Percentiles rank a stretch among this genome's conserved stretches.
phyloP scores from a whole-genome alignment of 768 basidiomycete genomes.

The Zangia roseola region DNA sequence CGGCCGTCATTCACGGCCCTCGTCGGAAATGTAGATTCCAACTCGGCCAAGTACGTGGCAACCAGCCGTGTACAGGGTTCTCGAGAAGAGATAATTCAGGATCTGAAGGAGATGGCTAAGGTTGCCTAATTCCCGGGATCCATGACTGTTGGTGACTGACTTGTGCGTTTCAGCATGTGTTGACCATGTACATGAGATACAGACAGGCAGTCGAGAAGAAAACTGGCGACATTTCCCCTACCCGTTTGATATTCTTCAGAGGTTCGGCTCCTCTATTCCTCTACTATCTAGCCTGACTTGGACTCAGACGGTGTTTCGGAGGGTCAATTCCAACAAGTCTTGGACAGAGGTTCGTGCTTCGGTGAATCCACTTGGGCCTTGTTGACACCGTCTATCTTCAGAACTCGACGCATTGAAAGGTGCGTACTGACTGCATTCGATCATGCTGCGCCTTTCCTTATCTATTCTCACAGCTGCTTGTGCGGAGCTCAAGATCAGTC shows the following conservation, averaged over 20 bases:
- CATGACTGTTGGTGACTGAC: conserved; percentile 11
- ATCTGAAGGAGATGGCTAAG: conserved; percentile 62
- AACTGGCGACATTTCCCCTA: conserved; percentile 44
- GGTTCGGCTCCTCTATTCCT: conserved; percentile 38
- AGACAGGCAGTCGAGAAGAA: conserved; percentile 53
- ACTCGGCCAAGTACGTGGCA: conserved; percentile 67
- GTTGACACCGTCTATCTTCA: conserved; percentile 20
- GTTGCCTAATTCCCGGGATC: conserved; percentile 30
- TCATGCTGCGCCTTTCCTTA: conserved; percentile 1
- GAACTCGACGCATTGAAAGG: conserved; percentile 64
- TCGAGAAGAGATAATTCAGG: conserved; percentile 75
- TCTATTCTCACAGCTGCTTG: conserved; percentile 55
- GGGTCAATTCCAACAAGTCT: conserved; percentile 46
- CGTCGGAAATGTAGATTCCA: conserved; percentile 77
- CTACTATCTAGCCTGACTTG: conserved; percentile 3
- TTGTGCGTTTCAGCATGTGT: conserved; percentile 41
- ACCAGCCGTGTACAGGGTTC: conserved; percentile 65
- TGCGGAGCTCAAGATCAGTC: conserved; percentile 50
- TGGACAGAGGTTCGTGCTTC: conserved; percentile 50
- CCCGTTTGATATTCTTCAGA: conserved; percentile 74
- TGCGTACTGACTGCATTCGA: conserved; percentile 24
- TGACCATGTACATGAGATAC: conserved; percentile 59
- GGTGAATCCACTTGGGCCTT: too few relatives aligned
- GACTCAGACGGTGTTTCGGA: conserved; percentile 54
- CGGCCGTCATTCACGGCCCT: conserved; percentile 80